Base-by-base conservation (phyloP, 1,284 basidiomycete species). In the Earliella scabrosa region DNA sequence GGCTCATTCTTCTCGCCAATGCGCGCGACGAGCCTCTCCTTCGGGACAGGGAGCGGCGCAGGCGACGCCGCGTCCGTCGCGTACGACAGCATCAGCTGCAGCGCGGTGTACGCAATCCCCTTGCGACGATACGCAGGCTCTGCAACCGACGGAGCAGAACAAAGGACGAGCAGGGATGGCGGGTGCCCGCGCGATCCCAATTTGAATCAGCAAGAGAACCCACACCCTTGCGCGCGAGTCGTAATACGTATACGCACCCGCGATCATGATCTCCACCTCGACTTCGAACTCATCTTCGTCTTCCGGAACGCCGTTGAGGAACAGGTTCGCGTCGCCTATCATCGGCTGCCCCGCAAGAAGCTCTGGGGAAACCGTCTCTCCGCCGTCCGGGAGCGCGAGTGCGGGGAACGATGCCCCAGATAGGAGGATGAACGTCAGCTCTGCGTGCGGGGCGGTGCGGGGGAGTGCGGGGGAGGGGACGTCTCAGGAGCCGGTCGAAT, bases 291-390 rank as follows among this genome's bases (percentile, higher is more conserved):
- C 78, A 27, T 79, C 72, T 27, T 75, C 70, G 2, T 64, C 64
- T 4, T n/a, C n/a, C n/a, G 73, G 69, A 13, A 74, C 67, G 32
- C 85, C 83, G 23, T 88, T 88, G 52, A 97, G 74, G 71, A 98
- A 97, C 26, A 97, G 74, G 69, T 98, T 98, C 38, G 96, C 93
- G 68, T 98, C 95, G 29, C 96, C 96, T 14, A 93, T 79, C 95
- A 97, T 96, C 10, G 79, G 81, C 21, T 86, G 77, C 4, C 69
- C 54, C n/a, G 63, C 51, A 11, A 85, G 61, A n/a, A 75, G 71
- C 11, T 74, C 70, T 51, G 75, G 73, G 27, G 65, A 54, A 40
- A 47, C 32, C 10, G 41, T 38, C 11, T 49, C 51, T n/a, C 59
- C 41, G n/a, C 54, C 68, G 26, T 70, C 64, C 8, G 67, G 72